Percentiles rank a stretch among this genome's conserved stretches.
These are phyloP conservation scores for Suhomyces terraborum DNA, from an alignment of 1,139 yeast species.

Conservation along the genomic window DNA sequence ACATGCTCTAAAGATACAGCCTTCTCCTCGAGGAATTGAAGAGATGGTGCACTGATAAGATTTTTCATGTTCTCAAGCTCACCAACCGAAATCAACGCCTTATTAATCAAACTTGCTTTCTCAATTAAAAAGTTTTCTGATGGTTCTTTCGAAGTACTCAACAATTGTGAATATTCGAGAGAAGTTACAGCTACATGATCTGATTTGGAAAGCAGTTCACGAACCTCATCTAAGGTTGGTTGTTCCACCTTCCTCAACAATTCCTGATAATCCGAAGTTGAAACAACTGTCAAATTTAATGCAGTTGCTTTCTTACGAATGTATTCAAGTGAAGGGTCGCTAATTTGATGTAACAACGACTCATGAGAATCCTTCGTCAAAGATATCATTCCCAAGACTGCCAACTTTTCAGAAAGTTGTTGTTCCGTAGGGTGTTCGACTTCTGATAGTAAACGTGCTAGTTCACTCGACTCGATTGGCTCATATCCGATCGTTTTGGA, in stretches of 20 bases:
- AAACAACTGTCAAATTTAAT: constrained; percentile 1
- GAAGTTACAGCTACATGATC: constrained; percentile 23
- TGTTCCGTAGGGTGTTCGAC: constrained; percentile 18
- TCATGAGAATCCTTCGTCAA: constrained; percentile 21
- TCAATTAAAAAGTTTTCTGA: constrained; percentile 27
- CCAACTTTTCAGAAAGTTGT: constrained; percentile 11
- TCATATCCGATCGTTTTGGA: constrained; percentile 16
- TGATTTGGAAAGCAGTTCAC: constrained; percentile 27
- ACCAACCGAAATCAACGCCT: constrained; percentile 23
- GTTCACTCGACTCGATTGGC: constrained; percentile 18
- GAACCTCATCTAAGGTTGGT: constrained; percentile 7
- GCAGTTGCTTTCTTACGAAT: constrained; percentile 17
- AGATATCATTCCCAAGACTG: constrained; percentile 11
- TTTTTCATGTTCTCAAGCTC: constrained; percentile 23
- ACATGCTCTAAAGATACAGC: constrained; percentile 5
- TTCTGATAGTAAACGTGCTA: constrained; percentile 15
- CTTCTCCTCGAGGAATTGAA: constrained; percentile 7
- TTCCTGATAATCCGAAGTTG: constrained; percentile 11
- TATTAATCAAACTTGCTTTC: constrained; percentile 21
- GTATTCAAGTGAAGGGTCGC: constrained; percentile 18
- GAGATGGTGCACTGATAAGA: constrained; percentile 2
- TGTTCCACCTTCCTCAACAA: constrained; percentile 5
- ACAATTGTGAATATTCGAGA: constrained; percentile 16
- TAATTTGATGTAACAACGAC: constrained; percentile 11
- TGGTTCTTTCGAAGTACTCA: constrained; percentile 27